phyloP scores from a whole-genome alignment of 176 grass and related monocot genomes.

The Carex cristatella region DNA sequence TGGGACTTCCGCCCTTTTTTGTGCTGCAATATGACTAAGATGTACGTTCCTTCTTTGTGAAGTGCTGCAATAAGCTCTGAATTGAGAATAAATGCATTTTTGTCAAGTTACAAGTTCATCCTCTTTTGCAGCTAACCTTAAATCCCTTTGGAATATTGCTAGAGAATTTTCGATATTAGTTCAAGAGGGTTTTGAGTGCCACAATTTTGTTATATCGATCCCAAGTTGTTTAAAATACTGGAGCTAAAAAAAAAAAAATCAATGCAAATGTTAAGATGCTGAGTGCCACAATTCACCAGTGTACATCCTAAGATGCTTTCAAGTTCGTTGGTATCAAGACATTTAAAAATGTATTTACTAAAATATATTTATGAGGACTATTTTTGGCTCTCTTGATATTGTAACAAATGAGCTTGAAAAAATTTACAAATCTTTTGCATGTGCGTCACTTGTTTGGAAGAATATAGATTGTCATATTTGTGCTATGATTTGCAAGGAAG shows the following conservation, averaged over 20 bases:
- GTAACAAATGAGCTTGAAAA: not conserved
- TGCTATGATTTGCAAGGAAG: no score
- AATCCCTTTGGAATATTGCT: not conserved
- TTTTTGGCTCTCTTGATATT: not conserved
- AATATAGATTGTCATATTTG: no score
- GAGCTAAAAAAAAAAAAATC: not conserved
- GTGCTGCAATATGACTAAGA: not conserved
- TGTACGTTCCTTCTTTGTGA: not conserved
- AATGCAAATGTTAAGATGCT: not conserved
- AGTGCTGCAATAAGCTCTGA: not conserved
- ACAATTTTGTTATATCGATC: not conserved
- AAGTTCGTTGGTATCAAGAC: not conserved
- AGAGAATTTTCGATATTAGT: not conserved
- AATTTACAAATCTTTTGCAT: no score
- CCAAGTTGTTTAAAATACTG: not conserved
- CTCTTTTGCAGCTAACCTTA: not conserved
- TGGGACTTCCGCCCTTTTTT: not conserved
- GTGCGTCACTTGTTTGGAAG: no score
- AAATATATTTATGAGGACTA: not conserved
- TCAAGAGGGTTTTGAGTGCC: not conserved
- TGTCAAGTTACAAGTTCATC: not conserved
- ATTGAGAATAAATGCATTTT: conserved; percentile 9
- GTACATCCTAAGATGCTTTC: not conserved
- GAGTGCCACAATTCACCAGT: not conserved
- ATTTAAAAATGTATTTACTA: not conserved